These are phyloP conservation scores for Aspergillus phoenicis DNA, from an alignment of 2,329 filamentous ascomycete species.

Conservation along the genomic window DNA sequence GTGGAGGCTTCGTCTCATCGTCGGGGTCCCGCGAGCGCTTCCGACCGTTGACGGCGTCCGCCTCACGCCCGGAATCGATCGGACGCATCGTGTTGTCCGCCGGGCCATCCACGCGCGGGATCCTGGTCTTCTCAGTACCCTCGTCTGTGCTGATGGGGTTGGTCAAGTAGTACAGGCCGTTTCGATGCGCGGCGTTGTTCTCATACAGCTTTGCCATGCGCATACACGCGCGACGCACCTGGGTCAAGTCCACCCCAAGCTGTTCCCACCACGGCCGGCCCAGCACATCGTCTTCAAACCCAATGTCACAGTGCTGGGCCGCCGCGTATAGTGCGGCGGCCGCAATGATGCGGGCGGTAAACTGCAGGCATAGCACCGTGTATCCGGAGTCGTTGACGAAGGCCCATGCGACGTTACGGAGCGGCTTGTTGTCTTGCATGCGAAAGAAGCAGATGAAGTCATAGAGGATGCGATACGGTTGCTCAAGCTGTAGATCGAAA, in stretches of 20 bases:
- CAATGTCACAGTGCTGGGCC: constrained; percentile 70
- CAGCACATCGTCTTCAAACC: constrained; percentile 72
- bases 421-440: constrained; percentile 74
- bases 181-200: constrained; percentile 45
- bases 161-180: constrained; percentile 48
- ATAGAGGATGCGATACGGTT: constrained; percentile 83
- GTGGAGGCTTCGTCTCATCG: constrained; percentile 14
- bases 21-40: constrained; percentile 46
- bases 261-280: constrained; percentile 86
- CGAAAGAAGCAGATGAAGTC: constrained; percentile 74
- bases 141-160: constrained; percentile 37
- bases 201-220: constrained; percentile 66
- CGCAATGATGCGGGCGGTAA: constrained; percentile 77
- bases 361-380: constrained; percentile 80
- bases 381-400: constrained; percentile 90
- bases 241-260: constrained; percentile 69
- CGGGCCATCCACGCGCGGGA: constrained; percentile 33
- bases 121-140: constrained; percentile 42
- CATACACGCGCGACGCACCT: constrained; percentile 73
- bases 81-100: constrained; percentile 16
- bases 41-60: constrained; percentile 33
- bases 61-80: constrained; percentile 1
- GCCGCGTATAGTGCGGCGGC: constrained; percentile 86
- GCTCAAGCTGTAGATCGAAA: constrained; percentile 89
- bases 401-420: constrained; percentile 87